These are phyloP conservation scores for Stylonectria norvegica DNA, from an alignment of 2,329 filamentous ascomycete species.

Conservation along the genomic window DNA sequence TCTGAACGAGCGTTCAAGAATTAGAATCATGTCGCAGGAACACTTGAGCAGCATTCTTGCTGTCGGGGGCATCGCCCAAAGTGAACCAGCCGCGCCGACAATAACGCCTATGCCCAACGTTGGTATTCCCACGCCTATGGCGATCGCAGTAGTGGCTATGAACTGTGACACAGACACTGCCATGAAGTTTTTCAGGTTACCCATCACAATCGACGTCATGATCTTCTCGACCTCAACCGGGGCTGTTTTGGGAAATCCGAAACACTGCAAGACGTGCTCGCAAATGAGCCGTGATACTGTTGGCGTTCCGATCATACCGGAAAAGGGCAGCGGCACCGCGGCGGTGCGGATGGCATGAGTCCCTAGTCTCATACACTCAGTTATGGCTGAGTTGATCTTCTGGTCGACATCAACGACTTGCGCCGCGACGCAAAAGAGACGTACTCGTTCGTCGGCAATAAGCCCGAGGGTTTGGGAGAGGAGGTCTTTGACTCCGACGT, in stretches of 20 bases:
- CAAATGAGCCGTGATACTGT: slow-evolving; percentile 27
- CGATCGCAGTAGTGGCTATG: slow-evolving; percentile 8
- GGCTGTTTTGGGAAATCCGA: slow-evolving; percentile 24
- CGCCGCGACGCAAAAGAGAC: slow-evolving; percentile 29
- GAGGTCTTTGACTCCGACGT: slow-evolving; percentile 22
- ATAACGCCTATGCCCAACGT: slow-evolving; percentile 20
- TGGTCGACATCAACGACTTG: slow-evolving; percentile 30
- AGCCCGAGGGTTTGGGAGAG: slow-evolving; percentile 25
- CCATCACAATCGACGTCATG: slow-evolving; percentile 24
- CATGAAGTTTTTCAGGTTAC: slow-evolving; percentile 19
- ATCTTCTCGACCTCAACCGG: slow-evolving; percentile 21
- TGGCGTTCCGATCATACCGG: slow-evolving; percentile 24
- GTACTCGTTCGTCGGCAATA: slow-evolving; percentile 28
- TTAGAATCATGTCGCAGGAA: slow-evolving; percentile 26
- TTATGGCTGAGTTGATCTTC: slow-evolving; percentile 30
- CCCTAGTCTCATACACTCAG: slow-evolving; percentile 28
- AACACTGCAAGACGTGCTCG: slow-evolving; percentile 26
- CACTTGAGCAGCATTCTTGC: slow-evolving; percentile 26
- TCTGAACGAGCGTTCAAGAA: slow-evolving; percentile 21
- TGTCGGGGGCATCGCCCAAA: slow-evolving; percentile 17
- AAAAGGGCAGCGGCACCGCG: slow-evolving; percentile 22
- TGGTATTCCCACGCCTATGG: slow-evolving; percentile 17
- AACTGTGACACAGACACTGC: slow-evolving; percentile 23
- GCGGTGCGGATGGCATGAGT: slow-evolving; percentile 27
- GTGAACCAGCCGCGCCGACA: slow-evolving; percentile 16